Conservation (phyloP, 768 basidiomycete species). For the Sarcodon sp. region DNA sequence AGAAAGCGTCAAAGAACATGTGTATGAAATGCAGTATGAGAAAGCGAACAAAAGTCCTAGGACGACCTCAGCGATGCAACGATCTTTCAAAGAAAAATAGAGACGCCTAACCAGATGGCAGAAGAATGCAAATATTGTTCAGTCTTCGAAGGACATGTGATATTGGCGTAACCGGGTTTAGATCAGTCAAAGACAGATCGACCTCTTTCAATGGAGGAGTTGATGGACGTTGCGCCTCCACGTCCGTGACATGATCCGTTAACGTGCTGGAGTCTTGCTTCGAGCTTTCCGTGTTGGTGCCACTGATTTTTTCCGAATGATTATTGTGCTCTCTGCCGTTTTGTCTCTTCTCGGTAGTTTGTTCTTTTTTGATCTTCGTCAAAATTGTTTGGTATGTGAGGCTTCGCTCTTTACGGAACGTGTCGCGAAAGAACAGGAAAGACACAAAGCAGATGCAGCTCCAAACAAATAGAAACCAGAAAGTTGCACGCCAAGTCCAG, state of each 20-base stretch:
- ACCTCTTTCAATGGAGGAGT: slow-evolving; percentile 16
- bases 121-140: slow-evolving; percentile 57
- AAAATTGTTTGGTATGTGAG: slow-evolving; percentile 63
- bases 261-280: slow-evolving; percentile 2
- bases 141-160: slow-evolving; percentile 38
- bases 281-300: neutral
- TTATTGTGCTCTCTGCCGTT: too few species aligned
- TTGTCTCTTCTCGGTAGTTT: slow-evolving; percentile 6
- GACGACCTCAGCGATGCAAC: neutral
- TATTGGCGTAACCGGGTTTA: slow-evolving; percentile 66
- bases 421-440: slow-evolving; percentile 69
- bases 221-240: slow-evolving; percentile 13
- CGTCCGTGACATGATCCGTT: slow-evolving; percentile 5
- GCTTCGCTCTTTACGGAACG: slow-evolving; percentile 75
- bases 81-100: neutral
- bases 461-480: slow-evolving; percentile 70
- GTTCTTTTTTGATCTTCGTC: slow-evolving; percentile 20
- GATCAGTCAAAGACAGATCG: slow-evolving; percentile 48
- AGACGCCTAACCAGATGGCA: slow-evolving; percentile 44
- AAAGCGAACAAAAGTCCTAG: slow-evolving; percentile 62
- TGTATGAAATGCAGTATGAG: slow-evolving; percentile 61
- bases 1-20: slow-evolving; percentile 57
- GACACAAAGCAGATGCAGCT: slow-evolving; percentile 37
- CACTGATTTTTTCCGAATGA: neutral
- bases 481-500: slow-evolving; percentile 68